A percentile compares a stretch with the other conserved stretches of the same genome.
Conservation (phyloP, 805 yeast genomes). For the Candida sonorensis region DNA sequence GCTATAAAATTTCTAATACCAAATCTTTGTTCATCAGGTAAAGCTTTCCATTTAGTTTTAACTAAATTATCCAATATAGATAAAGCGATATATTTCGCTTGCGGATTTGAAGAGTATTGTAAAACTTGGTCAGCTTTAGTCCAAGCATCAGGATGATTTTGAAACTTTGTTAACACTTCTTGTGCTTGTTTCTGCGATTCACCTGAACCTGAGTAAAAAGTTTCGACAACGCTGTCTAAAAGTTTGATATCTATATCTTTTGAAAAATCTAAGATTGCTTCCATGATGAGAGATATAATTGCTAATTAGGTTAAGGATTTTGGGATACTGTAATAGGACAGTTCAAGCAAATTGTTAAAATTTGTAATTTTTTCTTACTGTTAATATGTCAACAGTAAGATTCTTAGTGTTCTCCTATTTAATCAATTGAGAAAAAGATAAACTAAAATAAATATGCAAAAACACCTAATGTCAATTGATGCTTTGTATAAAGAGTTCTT, state of each 20-base stretch:
- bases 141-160: conserved; percentile 96
- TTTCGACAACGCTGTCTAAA: conserved; percentile 77
- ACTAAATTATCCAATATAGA: conserved; percentile 86
- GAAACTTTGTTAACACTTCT: conserved; percentile 67
- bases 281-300: conserved; percentile 70
- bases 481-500: too few relatives aligned
- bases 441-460: too few relatives aligned
- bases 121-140: conserved; percentile 84
- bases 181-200: conserved; percentile 69
- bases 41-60: conserved; percentile 86
- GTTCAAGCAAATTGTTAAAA: too few relatives aligned
- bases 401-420: too few relatives aligned
- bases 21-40: conserved; percentile 80
- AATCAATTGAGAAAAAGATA: too few relatives aligned
- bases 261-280: conserved; percentile 78
- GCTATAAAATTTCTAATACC: conserved; percentile 94
- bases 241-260: conserved; percentile 73
- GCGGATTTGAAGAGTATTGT: conserved; percentile 70
- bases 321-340: too few relatives aligned
- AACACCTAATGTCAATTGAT: too few relatives aligned
- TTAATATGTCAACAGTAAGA: too few relatives aligned
- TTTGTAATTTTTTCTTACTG: too few relatives aligned
- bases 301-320: too few relatives aligned
- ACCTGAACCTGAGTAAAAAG: conserved; percentile 78
- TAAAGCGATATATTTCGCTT: conserved; percentile 87